Evolutionary conservation across 306 rosid species (phyloP), one percentile per base, ranked within the genome.

Genomic region (Carpinus viminea): DNA sequence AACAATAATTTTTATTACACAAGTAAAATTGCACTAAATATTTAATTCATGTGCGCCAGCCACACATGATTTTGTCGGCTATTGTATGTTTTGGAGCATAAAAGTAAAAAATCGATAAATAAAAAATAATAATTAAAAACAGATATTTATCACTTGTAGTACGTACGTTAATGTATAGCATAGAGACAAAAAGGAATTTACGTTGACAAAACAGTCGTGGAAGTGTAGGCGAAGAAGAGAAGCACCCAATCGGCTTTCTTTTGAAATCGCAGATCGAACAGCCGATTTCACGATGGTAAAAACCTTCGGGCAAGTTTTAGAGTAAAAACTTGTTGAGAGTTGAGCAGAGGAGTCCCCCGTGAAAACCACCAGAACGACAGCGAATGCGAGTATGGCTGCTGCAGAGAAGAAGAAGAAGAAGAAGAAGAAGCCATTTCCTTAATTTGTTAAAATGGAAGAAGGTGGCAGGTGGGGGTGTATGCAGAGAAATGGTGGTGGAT

Each of bases 151-250:
- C 26, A 24, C 26, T 24, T 24, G 26, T 24, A 24, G 26, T 24
- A 24, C 26, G 26, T 24, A 24, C 0, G 1, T 36, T 36, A 36
- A 36, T 36, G 38, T 36, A 31, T 4, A 54, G 70, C 26, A 64
- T 12, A 0, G 16, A 59, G 65, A 12, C 16, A 18, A 74, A 70
- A 52, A 38, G 21, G 16, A 36, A 68, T 79, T 86, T 84, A 93
- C 98, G 59, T 93, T 80, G 79, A 91, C 91, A 28, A 93, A 93
- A 84, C 98, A 93, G 56, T 88, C 98, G 47, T 93, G 98, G 50
- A 93, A 93, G 82, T 76, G 81, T 41, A 93, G 97, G 59, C 98
- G 97, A 70, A 93, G n/a, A n/a, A n/a, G 87, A 53, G 94, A 93
- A 26, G 97, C 98, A 12, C 95, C n/a, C 15, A 89, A 86, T 46